phyloP scores from a whole-genome alignment of 2,329 filamentous ascomycete genomes.

The Penicillium sp. region DNA sequence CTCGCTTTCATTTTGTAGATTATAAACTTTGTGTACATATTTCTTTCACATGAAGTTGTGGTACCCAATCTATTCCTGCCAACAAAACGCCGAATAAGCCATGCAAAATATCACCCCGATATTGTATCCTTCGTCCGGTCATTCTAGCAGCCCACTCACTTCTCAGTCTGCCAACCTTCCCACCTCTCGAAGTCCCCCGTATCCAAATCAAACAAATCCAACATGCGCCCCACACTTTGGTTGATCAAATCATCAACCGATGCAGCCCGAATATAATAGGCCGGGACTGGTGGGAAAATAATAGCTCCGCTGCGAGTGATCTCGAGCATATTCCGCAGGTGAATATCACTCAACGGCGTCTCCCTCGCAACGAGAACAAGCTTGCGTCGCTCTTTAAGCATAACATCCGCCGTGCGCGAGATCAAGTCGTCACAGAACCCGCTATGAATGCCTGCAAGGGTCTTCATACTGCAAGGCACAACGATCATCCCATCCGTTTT shows the following conservation, averaged over 20 bases:
- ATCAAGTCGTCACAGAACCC: slow-evolving; percentile 47
- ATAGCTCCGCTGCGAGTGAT: slow-evolving; percentile 39
- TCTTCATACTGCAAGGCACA: slow-evolving; percentile 49
- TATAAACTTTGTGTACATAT: too few species aligned
- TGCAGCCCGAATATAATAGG: slow-evolving; percentile 43
- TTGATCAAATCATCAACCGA: slow-evolving; percentile 42
- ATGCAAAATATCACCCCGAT: too few species aligned
- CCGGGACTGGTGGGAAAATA: slow-evolving; percentile 45
- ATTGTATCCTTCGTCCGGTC: too few species aligned
- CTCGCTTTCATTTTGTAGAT: too few species aligned
- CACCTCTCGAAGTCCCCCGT: slow-evolving; percentile 36
- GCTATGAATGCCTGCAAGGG: slow-evolving; percentile 40
- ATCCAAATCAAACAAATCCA: slow-evolving; percentile 46
- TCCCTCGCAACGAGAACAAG: slow-evolving; percentile 44
- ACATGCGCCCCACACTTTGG: slow-evolving; percentile 47
- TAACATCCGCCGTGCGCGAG: slow-evolving; percentile 45
- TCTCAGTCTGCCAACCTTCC: slow-evolving; percentile 26
- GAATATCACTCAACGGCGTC: slow-evolving; percentile 47
- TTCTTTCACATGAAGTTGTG: too few species aligned
- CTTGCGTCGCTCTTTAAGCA: slow-evolving; percentile 44
- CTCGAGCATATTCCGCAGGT: slow-evolving; percentile 45
- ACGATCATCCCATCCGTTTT: slow-evolving; percentile 46
- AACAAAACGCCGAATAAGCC: too few species aligned
- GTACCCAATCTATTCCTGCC: too few species aligned
- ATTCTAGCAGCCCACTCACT: too few species aligned